Evolutionary conservation across 2,329 filamentous ascomycete species (phyloP).

Genomic region (Colletotrichum musicola): DNA sequence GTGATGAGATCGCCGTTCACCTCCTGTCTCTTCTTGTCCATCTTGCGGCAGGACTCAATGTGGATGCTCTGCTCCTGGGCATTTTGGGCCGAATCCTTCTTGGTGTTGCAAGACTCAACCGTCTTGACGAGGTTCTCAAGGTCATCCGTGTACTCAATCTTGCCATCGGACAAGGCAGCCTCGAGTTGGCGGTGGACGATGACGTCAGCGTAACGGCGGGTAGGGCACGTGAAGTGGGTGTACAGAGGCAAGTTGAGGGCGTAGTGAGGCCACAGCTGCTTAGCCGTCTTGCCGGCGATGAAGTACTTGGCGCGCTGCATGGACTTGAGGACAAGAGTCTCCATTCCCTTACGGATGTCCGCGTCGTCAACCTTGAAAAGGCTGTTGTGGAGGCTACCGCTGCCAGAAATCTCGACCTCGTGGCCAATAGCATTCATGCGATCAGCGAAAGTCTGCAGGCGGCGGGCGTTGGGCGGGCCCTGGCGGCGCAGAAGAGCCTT

Average conservation of each 20-base stretch:
- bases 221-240: constrained; percentile 97
- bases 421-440: constrained; percentile 93
- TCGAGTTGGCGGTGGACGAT: constrained; percentile 96
- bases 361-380: constrained; percentile 92
- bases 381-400: constrained; percentile 92
- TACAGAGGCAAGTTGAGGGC: constrained; percentile 93
- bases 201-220: constrained; percentile 93
- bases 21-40: constrained; percentile 92
- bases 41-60: constrained; percentile 95
- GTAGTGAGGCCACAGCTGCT: constrained; percentile 88
- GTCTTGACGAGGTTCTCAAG: constrained; percentile 90
- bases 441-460: constrained; percentile 90
- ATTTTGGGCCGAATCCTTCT: constrained; percentile 98
- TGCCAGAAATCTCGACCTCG: constrained; percentile 89
- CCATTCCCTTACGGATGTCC: constrained; percentile 96
- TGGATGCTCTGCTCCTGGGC: constrained; percentile 99
- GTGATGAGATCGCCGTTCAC: constrained; percentile 92
- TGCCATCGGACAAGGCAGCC: constrained; percentile 82
- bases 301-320: constrained; percentile 98
- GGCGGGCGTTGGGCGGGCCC: constrained; percentile 84
- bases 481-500: constrained; percentile 94
- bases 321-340: constrained; percentile 92
- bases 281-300: constrained; percentile 82
- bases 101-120: constrained; percentile 95
- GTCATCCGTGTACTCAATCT: constrained; percentile 89